Evolutionary conservation across 257 asterid genomes (phyloP).

Genomic region (Solanum chiquidenum): DNA sequence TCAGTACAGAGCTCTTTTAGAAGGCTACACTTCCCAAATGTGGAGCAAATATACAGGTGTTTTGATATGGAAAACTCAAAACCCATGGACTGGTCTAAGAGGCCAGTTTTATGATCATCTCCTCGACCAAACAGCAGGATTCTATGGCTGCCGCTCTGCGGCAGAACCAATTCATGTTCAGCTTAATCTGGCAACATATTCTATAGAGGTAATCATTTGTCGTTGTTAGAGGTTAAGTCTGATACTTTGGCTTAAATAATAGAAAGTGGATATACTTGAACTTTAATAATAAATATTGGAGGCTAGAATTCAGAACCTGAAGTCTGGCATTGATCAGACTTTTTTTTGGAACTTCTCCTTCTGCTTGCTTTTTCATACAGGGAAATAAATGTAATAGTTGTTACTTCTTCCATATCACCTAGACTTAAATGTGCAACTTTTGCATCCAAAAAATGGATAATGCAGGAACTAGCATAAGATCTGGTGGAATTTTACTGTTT

Average conservation of each 20-base stretch:
- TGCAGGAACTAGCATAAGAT: neutral
- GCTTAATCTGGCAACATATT: constrained; percentile 62
- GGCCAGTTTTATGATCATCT: constrained; percentile 98
- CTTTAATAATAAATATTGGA: neutral
- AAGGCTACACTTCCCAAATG: constrained; percentile 97
- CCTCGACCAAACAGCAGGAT: constrained; percentile 94
- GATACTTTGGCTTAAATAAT: neutral
- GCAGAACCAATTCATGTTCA: constrained; percentile 96
- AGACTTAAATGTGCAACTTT: neutral
- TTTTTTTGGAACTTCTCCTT: neutral
- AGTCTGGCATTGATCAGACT: neutral
- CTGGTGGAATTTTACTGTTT: neutral
- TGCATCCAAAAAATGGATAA: neutral
- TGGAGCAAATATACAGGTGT: constrained; percentile 97
- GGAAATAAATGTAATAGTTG: neutral
- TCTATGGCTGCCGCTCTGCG: constrained; percentile 89
- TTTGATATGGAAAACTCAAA: constrained; percentile 95
- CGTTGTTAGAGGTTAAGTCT: neutral
- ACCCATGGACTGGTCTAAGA: constrained; percentile 97
- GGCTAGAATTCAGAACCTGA: neutral
- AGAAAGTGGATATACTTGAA: neutral
- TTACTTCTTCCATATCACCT: neutral
- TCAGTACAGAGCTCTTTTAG: constrained; percentile 94
- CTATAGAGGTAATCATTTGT: constrained; percentile 53
- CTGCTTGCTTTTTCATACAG: neutral